phyloP scores from a whole-genome alignment of 345 rosid species.

The Arabis hirsuta region DNA sequence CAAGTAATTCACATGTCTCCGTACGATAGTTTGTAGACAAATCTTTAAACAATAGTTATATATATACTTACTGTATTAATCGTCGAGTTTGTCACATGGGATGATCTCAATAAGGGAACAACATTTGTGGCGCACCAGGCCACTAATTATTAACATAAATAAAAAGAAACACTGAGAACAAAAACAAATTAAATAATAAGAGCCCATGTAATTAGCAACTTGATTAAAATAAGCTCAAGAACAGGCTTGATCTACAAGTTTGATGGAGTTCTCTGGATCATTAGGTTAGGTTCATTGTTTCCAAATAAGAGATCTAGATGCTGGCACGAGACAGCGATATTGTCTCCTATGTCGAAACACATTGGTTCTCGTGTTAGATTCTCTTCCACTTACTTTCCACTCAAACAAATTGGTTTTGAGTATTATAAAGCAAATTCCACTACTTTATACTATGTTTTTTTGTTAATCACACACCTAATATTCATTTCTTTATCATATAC shows the following conservation, averaged over 20 bases:
- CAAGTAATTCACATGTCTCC: constrained; percentile 23
- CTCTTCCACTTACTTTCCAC: constrained; percentile 32
- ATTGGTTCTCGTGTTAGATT: constrained; percentile 40
- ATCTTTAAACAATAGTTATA: constrained; percentile 7
- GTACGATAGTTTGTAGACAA: neutral
- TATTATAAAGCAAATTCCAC: constrained; percentile 30
- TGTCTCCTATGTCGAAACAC: constrained; percentile 42
- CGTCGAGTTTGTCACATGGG: constrained; percentile 44
- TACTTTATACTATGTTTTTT: constrained; percentile 5
- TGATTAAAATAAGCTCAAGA: constrained; percentile 1
- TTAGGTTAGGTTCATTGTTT: constrained; percentile 36
- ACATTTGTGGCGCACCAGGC: constrained; percentile 40
- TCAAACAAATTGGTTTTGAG: constrained; percentile 5
- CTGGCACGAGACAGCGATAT: constrained; percentile 33
- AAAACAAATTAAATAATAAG: neutral
- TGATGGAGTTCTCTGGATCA: constrained; percentile 39
- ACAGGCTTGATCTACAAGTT: constrained; percentile 35
- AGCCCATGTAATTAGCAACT: constrained; percentile 27
- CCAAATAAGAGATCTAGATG: constrained; percentile 29
- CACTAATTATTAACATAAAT: constrained; percentile 14
- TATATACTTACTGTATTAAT: constrained; percentile 17
- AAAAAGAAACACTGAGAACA: neutral
- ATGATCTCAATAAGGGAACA: constrained; percentile 33
- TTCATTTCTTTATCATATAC: neutral
- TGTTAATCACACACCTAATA: constrained; percentile 30